Conservation (phyloP, 1,284 basidiomycete species). For the Schizophyllum commune region DNA sequence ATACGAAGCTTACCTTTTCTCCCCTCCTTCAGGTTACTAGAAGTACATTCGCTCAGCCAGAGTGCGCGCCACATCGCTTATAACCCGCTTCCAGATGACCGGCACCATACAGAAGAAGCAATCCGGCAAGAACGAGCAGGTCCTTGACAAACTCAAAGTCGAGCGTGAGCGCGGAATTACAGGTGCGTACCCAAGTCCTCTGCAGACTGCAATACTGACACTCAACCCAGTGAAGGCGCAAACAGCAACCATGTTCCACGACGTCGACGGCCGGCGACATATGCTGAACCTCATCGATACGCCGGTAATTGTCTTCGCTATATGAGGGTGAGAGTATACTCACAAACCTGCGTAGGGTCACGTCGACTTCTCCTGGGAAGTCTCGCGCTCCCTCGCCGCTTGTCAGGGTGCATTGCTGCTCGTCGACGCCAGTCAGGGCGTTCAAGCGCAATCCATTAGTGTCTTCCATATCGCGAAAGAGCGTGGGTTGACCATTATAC, state of each 20-base stretch:
- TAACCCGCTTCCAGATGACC: slow-evolving; percentile 54
- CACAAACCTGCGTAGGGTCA: slow-evolving; percentile 71
- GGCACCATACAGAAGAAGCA: slow-evolving; percentile 72
- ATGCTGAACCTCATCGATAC: slow-evolving; percentile 97
- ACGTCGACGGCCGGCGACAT: slow-evolving; percentile 45
- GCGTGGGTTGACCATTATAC: slow-evolving; percentile 79
- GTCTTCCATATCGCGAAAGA: slow-evolving; percentile 89
- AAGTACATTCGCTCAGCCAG: slow-evolving; percentile 33
- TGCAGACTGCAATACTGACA: slow-evolving; percentile 3
- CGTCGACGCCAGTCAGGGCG: slow-evolving; percentile 94
- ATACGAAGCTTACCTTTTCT: neutral
- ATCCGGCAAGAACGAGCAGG: slow-evolving; percentile 72
- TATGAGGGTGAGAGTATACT: no score
- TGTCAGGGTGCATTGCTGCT: slow-evolving; percentile 90
- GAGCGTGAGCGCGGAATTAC: slow-evolving; percentile 94
- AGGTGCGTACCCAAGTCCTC: slow-evolving; percentile 40
- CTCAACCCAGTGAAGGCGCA: slow-evolving; percentile 70
- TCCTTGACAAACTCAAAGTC: slow-evolving; percentile 94
- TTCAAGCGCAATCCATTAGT: slow-evolving; percentile 96
- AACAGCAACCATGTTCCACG: slow-evolving; percentile 85
- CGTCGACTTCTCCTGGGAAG: slow-evolving; percentile 96
- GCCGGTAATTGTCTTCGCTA: slow-evolving; percentile 67
- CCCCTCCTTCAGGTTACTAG: slow-evolving; percentile 44
- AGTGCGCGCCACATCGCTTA: slow-evolving; percentile 5
- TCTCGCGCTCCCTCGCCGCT: slow-evolving; percentile 86